These are phyloP conservation scores for Schizosaccharomyces octosporus DNA, from an alignment of 805 yeast species.

Conservation along the genomic window DNA sequence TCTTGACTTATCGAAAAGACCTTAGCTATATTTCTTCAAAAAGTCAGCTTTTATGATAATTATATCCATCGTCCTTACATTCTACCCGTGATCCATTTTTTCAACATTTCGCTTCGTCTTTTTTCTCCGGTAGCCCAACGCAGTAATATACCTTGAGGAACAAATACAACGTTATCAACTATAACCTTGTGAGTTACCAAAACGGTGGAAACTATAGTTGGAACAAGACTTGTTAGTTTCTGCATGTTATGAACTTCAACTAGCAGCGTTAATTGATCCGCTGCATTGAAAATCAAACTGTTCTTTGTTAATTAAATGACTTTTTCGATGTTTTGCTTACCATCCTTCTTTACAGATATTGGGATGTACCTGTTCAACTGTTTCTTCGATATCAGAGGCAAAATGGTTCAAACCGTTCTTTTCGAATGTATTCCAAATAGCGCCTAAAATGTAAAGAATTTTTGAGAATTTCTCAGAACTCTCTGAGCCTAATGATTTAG, in stretches of 20 bases:
- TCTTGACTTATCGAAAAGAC: too few relatives aligned
- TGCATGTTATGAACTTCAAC: constrained; percentile 33
- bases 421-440: constrained; percentile 70
- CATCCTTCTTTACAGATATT: constrained; percentile 17
- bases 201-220: constrained; percentile 56
- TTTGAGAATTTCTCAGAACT: constrained; percentile 31
- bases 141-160: constrained; percentile 37
- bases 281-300: constrained; percentile 51
- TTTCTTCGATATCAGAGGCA: constrained; percentile 54
- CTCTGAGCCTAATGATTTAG: constrained; percentile 24
- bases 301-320: too few relatives aligned
- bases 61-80: constrained; percentile 13
- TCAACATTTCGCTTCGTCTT: constrained; percentile 46
- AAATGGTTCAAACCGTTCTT: constrained; percentile 77
- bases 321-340: neutral
- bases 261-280: constrained; percentile 55
- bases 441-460: constrained; percentile 62
- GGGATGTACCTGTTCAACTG: constrained; percentile 30
- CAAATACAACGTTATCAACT: constrained; percentile 63
- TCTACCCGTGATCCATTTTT: constrained; percentile 27
- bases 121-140: constrained; percentile 47
- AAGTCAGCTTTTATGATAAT: too few relatives aligned
- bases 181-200: constrained; percentile 60
- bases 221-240: constrained; percentile 48
- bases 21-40: too few relatives aligned